Evolutionary conservation across 768 basidiomycete species (phyloP), one percentile per base, ranked within the genome.

Genomic region (Leucocoprinus birnbaumii): DNA sequence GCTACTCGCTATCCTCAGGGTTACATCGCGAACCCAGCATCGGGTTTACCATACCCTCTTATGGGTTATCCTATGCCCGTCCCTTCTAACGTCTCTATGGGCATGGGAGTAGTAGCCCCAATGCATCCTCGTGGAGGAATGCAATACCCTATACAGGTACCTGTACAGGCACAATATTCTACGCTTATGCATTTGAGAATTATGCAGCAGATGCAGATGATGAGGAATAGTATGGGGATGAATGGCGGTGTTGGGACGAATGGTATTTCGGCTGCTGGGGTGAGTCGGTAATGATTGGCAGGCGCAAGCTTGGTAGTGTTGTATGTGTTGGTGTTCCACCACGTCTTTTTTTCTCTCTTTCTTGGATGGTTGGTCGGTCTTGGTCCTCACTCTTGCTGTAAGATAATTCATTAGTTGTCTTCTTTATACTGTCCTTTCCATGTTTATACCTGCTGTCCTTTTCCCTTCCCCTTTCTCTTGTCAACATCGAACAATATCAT

Each of bases 121-220:
- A 35, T 53, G 31, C 43, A 24, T 41, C 46, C 53, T 16, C 25
- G 45, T n/a, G 48, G 21, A 55, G 18, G 37, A 34, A 22, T 41
- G 37, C 46, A 46, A 34, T 19, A 48, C 1, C 40, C 54, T 8
- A 41, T 55, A 16, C 53, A 47, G 18, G 47, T 55, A 3, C 53
- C 53, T 19, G 47, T 55, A 16, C 53, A 48, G 25, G 43, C 46
- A 27, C 54, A 55, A 9, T 55, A 55, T 35, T 55, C 54, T 25
- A 55, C 54, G 11, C 31, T 55, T 26, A 55, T 55, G 54, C 54
- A 55, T 22, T 35, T 55, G 40, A 55, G 54, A 48, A 55, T 55
- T 16, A 55, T 55, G 54, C 54, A 55, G 16, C 54, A 55, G 31
- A 43, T 55, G 48, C 54, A 55, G 47, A 35, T 55, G 54, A 55